Evolutionary conservation across 441 rosid genomes (phyloP).

Genomic region (Populus hybrid): DNA sequence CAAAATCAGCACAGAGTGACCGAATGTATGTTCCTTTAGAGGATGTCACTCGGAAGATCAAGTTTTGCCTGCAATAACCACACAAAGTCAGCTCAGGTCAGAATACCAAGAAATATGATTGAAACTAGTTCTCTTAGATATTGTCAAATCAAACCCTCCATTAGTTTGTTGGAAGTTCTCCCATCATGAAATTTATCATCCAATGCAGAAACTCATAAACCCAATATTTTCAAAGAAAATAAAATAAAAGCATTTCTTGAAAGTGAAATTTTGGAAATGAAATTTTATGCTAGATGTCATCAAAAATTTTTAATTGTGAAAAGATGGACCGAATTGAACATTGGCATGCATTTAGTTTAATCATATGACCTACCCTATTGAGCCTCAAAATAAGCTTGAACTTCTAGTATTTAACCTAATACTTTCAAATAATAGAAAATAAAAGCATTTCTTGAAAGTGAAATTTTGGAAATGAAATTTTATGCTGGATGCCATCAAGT

Average conservation of each 20-base stretch:
- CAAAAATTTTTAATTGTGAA: not conserved
- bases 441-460: not conserved
- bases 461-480: slow-evolving; percentile 2
- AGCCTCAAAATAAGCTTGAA: not conserved
- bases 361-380: not conserved
- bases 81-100: slow-evolving; percentile 9
- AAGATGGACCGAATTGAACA: not conserved
- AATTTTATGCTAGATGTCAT: not conserved
- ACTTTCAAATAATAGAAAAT: not conserved
- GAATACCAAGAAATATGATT: not conserved
- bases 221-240: not conserved
- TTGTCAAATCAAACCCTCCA: not conserved
- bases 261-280: not conserved
- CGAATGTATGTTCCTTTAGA: slow-evolving; percentile 95
- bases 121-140: not conserved
- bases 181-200: not conserved
- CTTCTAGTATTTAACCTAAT: not conserved
- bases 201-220: not conserved
- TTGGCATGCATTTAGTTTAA: not conserved
- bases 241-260: not conserved
- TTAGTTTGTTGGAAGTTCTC: slow-evolving; percentile 7
- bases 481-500: not conserved
- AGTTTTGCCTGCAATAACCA: slow-evolving; percentile 67
- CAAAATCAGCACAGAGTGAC: slow-evolving; percentile 90
- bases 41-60: slow-evolving; percentile 78